Percentiles rank a stretch among this genome's conserved stretches.
Conservation (phyloP, 768 basidiomycete species). For the Hydnum rufescens region DNA sequence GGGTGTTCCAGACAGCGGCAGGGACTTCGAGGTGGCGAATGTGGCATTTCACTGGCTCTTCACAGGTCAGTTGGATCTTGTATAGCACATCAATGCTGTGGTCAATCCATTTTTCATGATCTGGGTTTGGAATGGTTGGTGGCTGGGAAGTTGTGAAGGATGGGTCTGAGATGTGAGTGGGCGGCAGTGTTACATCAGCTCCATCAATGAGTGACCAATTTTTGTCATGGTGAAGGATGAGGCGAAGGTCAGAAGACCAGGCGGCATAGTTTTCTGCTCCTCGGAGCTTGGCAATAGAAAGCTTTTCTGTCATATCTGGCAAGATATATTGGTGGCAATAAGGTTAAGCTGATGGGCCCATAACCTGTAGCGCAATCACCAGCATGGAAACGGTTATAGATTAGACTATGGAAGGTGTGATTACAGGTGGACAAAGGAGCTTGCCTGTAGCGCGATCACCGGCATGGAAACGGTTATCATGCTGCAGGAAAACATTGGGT, state of each 20-base stretch:
- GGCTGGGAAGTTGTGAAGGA: not conserved
- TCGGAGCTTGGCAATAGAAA: not conserved
- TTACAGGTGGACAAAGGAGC: too few relatives aligned
- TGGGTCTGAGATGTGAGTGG: not conserved
- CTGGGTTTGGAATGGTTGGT: not conserved
- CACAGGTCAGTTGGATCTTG: not conserved
- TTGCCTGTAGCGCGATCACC: too few relatives aligned
- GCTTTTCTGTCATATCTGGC: not conserved
- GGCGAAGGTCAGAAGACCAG: not conserved
- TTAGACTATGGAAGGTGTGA: too few relatives aligned
- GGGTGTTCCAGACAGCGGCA: not conserved
- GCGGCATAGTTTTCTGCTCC: not conserved
- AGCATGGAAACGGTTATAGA: too few relatives aligned
- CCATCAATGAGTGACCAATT: not conserved
- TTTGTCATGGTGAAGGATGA: not conserved
- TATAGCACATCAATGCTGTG: not conserved
- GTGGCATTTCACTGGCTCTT: not conserved
- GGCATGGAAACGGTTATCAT: too few relatives aligned
- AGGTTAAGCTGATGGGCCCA: too few relatives aligned
- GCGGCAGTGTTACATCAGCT: not conserved
- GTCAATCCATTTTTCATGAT: not conserved
- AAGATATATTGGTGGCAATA: too few relatives aligned
- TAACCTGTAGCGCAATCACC: too few relatives aligned
- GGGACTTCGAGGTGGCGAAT: not conserved
- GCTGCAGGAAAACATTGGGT: too few relatives aligned